phyloP scores from a whole-genome alignment of 2,329 filamentous ascomycete genomes.

The Cryphonectria japonica region DNA sequence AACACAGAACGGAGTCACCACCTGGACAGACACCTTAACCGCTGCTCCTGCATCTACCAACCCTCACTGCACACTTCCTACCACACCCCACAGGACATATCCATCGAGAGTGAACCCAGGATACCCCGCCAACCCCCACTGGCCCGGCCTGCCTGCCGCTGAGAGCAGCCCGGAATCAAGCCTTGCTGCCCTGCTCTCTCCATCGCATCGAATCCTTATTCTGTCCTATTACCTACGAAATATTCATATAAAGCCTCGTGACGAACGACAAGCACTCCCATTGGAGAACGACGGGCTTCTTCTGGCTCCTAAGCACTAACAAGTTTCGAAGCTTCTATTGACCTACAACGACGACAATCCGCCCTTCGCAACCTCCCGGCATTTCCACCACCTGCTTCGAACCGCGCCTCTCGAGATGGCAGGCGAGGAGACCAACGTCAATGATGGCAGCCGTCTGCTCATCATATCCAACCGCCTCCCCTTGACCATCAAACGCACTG shows the following conservation, averaged over 20 bases:
- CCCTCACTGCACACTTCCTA: not conserved
- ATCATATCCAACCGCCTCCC: slow-evolving; percentile 94
- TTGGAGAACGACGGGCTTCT: not conserved
- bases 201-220: not conserved
- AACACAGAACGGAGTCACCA: not conserved
- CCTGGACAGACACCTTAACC: not conserved
- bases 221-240: not conserved
- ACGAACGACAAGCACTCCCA: not conserved
- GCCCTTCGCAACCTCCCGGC: not conserved
- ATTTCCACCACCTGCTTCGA: not conserved
- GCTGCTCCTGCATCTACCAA: not conserved
- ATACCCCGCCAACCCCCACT: slow-evolving; percentile 6
- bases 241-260: not conserved
- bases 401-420: slow-evolving; percentile 19
- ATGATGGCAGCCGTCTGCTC: slow-evolving; percentile 59
- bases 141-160: too few species aligned
- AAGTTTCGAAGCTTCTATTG: not conserved
- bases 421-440: slow-evolving; percentile 14
- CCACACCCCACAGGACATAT: not conserved
- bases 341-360: slow-evolving; percentile 1
- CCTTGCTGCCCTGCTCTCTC: too few species aligned
- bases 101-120: not conserved
- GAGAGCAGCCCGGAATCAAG: slow-evolving; percentile 1
- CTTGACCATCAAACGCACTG: slow-evolving; percentile 92
- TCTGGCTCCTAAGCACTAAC: not conserved